phyloP scores from a whole-genome alignment of 371 early-diverging fungal species.

The Mucor plumbeus region DNA sequence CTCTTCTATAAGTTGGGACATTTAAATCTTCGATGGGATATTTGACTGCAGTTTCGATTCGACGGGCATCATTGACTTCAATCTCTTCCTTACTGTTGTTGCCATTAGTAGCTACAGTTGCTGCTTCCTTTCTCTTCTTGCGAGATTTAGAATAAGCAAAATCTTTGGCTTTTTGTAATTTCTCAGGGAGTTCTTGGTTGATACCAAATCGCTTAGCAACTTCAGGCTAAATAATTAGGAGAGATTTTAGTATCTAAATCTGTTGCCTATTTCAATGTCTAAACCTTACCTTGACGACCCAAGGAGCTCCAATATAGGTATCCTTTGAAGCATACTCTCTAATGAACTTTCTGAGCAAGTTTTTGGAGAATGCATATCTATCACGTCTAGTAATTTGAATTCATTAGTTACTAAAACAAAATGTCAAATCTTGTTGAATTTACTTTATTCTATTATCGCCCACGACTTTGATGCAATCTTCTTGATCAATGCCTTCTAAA shows the following conservation, averaged over 20 bases:
- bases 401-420: not conserved
- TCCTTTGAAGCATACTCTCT: constrained; percentile 72
- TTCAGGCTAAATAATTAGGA: constrained; percentile 30
- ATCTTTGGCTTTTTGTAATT: constrained; percentile 52
- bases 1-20: constrained; percentile 44
- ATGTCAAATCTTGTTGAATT: not conserved
- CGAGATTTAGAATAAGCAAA: constrained; percentile 51
- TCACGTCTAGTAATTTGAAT: constrained; percentile 55
- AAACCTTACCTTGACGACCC: constrained; percentile 64
- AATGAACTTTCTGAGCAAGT: constrained; percentile 71
- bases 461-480: constrained; percentile 42
- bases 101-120: constrained; percentile 21
- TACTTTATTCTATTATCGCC: constrained; percentile 42
- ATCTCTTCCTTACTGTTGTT: constrained; percentile 21
- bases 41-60: constrained; percentile 48
- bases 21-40: constrained; percentile 71
- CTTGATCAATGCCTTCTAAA: constrained; percentile 35
- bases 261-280: no score
- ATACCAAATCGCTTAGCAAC: constrained; percentile 54
- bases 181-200: constrained; percentile 53
- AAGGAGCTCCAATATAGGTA: constrained; percentile 74
- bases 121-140: constrained; percentile 38
- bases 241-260: not conserved
- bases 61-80: constrained; percentile 27
- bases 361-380: constrained; percentile 72